Conservation (phyloP, 2,329 filamentous ascomycete genomes). For the Colletotrichum chrysophilum region DNA sequence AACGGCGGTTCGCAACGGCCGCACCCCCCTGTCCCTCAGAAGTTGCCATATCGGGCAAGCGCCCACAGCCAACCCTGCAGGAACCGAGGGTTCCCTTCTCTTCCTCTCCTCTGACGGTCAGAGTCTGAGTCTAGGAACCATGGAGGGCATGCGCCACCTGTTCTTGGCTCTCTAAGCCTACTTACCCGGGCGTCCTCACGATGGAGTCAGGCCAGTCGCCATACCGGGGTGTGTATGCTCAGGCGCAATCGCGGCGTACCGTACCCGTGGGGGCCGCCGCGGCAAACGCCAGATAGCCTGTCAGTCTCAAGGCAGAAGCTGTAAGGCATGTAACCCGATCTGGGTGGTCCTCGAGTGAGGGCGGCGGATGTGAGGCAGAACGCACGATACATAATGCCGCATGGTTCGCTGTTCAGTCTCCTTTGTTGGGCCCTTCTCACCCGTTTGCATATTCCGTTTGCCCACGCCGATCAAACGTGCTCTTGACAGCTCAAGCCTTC, state of each 20-base stretch:
- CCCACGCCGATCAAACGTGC: not conserved
- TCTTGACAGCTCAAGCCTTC: not conserved
- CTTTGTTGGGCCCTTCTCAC: not conserved
- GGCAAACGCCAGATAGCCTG: not conserved
- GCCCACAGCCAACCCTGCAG: constrained; percentile 9
- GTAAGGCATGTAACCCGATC: not conserved
- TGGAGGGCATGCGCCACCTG: not conserved
- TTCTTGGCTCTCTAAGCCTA: not conserved
- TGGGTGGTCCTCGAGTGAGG: not conserved
- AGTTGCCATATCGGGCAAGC: constrained; percentile 13
- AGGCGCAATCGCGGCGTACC: not conserved
- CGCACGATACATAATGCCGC: constrained; percentile 15
- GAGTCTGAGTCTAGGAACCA: not conserved
- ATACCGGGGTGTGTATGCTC: not conserved
- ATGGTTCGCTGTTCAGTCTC: not conserved
- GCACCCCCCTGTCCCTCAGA: not conserved
- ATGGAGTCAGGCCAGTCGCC: constrained; percentile 6
- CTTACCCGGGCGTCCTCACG: not conserved
- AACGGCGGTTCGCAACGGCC: not conserved
- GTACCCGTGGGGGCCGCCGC: not conserved
- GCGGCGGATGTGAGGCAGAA: not conserved
- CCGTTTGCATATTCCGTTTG: not conserved
- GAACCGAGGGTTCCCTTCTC: not conserved
- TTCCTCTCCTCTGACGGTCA: not conserved
- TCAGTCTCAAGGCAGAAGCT: not conserved